phyloP scores from a whole-genome alignment of 164 flowering plant species.

The Macadamia tetraphylla region DNA sequence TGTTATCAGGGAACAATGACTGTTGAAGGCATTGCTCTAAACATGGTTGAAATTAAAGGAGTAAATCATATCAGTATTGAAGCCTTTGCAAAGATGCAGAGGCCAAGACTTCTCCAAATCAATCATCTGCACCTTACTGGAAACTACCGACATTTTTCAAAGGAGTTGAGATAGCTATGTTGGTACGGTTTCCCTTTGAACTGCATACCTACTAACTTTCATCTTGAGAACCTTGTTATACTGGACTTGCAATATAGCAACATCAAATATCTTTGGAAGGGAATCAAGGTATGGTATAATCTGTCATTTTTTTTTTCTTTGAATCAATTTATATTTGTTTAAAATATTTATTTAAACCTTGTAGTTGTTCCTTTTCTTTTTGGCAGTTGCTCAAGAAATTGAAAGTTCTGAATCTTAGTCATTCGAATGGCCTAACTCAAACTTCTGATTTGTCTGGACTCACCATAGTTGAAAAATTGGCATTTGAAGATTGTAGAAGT shows the following conservation, averaged over 20 bases:
- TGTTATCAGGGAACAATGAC: too few species aligned
- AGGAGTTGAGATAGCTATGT: conserved; percentile 10
- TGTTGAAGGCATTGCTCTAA: too few species aligned
- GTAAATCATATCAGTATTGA: not conserved
- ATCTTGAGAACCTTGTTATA: conserved; percentile 8
- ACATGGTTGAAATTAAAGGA: not conserved
- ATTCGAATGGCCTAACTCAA: too few species aligned
- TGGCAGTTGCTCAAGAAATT: too few species aligned
- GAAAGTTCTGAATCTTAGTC: too few species aligned
- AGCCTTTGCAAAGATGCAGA: not conserved
- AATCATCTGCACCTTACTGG: conserved; percentile 1
- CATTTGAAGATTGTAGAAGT: conserved; percentile 12
- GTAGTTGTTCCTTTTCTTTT: too few species aligned
- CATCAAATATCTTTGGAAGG: conserved; percentile 5
- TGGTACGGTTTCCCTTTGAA: conserved; percentile 16
- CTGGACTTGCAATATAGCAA: conserved; percentile 14
- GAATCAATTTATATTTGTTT: too few species aligned
- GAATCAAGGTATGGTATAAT: conserved; percentile 1
- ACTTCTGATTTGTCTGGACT: too few species aligned
- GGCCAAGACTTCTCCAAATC: conserved; percentile 7
- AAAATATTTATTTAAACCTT: not conserved
- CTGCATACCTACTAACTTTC: conserved; percentile 11
- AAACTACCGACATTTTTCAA: not conserved
- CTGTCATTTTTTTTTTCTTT: not conserved
- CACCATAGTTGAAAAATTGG: not conserved